Evolutionary conservation across 805 yeast genomes (phyloP).

Genomic region (Candida peoriensis): DNA sequence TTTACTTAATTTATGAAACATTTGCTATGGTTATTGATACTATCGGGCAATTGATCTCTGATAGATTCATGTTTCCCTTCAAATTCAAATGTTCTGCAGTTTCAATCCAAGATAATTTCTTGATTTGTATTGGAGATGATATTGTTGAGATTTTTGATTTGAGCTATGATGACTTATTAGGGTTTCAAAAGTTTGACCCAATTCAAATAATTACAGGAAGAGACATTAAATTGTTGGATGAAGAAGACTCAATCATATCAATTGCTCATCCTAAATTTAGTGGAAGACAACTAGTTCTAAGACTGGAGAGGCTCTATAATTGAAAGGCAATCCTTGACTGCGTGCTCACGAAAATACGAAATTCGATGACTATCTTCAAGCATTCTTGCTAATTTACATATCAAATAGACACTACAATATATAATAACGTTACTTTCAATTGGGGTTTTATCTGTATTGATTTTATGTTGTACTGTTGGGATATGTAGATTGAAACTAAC

Average conservation of each 20-base stretch:
- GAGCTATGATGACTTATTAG: constrained; percentile 34
- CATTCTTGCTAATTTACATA: too few species aligned
- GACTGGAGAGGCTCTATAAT: constrained; percentile 23
- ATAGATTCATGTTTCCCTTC: constrained; percentile 34
- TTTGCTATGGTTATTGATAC: constrained; percentile 64
- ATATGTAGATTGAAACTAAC: too few species aligned
- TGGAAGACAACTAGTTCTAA: constrained; percentile 57
- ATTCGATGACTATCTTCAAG: too few species aligned
- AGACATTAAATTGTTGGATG: constrained; percentile 46
- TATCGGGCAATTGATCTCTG: constrained; percentile 45
- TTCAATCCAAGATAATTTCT: constrained; percentile 39
- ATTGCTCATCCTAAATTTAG: constrained; percentile 63
- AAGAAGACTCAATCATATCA: constrained; percentile 34
- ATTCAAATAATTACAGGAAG: constrained; percentile 71
- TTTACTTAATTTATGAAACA: constrained; percentile 62
- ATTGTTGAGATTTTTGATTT: constrained; percentile 66
- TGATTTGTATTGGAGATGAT: constrained; percentile 57
- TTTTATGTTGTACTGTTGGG: too few species aligned
- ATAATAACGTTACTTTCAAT: too few species aligned
- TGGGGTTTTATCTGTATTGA: background rate
- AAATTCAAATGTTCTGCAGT: constrained; percentile 37
- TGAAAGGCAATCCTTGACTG: too few species aligned
- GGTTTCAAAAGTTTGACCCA: constrained; percentile 35
- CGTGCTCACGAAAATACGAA: too few species aligned
- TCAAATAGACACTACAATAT: too few species aligned